These are phyloP conservation scores for Rhexocercosporidium sp. DNA, from an alignment of 2,329 filamentous ascomycete species.

Conservation along the genomic window DNA sequence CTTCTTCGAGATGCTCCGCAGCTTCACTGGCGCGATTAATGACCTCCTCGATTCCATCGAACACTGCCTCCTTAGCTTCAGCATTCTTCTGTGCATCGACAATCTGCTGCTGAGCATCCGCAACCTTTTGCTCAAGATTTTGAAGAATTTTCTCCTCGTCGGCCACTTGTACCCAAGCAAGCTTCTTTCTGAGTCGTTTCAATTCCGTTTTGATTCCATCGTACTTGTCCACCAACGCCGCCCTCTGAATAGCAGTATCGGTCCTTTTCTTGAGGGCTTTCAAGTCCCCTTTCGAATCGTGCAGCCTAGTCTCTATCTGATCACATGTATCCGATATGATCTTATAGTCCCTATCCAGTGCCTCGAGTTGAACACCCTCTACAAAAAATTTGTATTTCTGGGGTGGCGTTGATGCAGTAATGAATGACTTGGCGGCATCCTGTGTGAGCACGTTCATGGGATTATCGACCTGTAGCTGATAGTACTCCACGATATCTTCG, in stretches of 20 bases:
- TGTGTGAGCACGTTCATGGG: slow-evolving; percentile 95
- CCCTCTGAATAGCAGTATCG: slow-evolving; percentile 55
- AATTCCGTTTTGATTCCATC: slow-evolving; percentile 66
- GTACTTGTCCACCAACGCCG: slow-evolving; percentile 63
- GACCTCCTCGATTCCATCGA: slow-evolving; percentile 40
- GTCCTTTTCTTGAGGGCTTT: slow-evolving; percentile 59
- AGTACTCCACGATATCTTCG: slow-evolving; percentile 92
- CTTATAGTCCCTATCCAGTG: slow-evolving; percentile 89
- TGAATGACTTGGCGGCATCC: slow-evolving; percentile 91
- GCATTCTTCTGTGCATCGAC: slow-evolving; percentile 51
- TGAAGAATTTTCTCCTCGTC: slow-evolving; percentile 68
- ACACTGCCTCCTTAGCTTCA: slow-evolving; percentile 51
- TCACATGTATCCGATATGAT: slow-evolving; percentile 82
- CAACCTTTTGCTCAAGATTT: slow-evolving; percentile 45
- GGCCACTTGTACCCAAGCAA: slow-evolving; percentile 87
- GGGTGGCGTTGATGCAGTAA: slow-evolving; percentile 79
- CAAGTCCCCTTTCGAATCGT: slow-evolving; percentile 67
- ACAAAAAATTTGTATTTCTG: slow-evolving; percentile 98
- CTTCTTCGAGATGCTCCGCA: slow-evolving; percentile 28
- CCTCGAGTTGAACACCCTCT: slow-evolving; percentile 90
- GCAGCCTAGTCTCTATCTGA: slow-evolving; percentile 68
- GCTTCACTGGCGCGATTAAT: slow-evolving; percentile 43
- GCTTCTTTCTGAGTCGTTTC: slow-evolving; percentile 64
- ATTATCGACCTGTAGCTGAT: slow-evolving; percentile 92
- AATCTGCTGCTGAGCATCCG: slow-evolving; percentile 45